Evolutionary conservation across 495 filamentous ascomycete species (phyloP).

Genomic region (Talaromyces liani): DNA sequence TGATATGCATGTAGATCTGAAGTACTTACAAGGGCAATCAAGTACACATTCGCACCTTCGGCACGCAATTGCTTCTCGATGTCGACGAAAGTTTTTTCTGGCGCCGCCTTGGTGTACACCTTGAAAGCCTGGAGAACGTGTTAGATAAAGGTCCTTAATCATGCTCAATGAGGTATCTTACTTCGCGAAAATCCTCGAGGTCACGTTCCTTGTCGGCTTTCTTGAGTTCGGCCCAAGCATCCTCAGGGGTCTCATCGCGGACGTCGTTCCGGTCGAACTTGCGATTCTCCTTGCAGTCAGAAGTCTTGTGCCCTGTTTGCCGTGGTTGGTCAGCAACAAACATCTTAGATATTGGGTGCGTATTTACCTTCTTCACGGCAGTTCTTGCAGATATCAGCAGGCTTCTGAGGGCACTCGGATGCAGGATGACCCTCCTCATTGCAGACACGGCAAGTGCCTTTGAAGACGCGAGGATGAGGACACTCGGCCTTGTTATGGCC

Average conservation of each 20-base stretch:
- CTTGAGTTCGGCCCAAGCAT: conserved; percentile 63
- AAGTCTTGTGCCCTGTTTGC: conserved; percentile 52
- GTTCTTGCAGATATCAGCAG: conserved; percentile 61
- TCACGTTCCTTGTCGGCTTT: conserved; percentile 57
- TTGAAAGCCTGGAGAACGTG: conserved; percentile 46
- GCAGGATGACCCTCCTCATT: conserved; percentile 64
- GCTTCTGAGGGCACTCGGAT: conserved; percentile 62
- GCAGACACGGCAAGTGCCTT: conserved; percentile 66
- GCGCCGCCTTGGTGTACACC: conserved; percentile 66
- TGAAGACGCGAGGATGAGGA: conserved; percentile 57
- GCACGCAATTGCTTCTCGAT: conserved; percentile 69
- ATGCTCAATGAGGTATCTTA: conserved; percentile 18
- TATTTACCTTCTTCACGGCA: conserved; percentile 63
- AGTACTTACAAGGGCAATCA: conserved; percentile 60
- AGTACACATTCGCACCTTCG: conserved; percentile 52
- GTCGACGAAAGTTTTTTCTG: conserved; percentile 56
- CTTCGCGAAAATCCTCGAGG: conserved; percentile 65
- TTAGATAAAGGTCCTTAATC: neutral
- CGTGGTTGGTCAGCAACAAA: neutral
- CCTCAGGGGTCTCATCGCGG: conserved; percentile 49
- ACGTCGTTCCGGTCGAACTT: conserved; percentile 57
- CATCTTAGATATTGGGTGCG: conserved; percentile 3
- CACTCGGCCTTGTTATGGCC: conserved; percentile 63
- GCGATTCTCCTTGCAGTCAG: conserved; percentile 62
- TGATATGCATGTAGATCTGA: neutral